phyloP scores from a whole-genome alignment of 345 rosid species.

The Melaleuca quinquenervia region DNA sequence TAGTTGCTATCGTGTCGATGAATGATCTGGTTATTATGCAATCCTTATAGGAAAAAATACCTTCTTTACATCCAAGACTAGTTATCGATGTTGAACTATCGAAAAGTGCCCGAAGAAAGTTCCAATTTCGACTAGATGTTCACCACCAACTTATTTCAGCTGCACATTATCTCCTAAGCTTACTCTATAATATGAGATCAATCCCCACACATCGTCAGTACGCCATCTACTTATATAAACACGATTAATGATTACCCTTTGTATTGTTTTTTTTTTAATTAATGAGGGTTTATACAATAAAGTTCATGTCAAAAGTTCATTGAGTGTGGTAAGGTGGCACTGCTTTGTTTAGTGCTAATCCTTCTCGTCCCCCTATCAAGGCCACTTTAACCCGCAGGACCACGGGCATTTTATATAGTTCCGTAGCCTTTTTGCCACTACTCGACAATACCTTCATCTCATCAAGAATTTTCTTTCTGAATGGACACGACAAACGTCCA shows the following conservation, averaged over 20 bases:
- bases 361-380: background rate
- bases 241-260: background rate
- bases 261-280: background rate
- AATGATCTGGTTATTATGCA: background rate
- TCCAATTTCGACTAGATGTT: background rate
- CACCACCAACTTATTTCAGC: background rate
- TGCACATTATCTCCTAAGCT: background rate
- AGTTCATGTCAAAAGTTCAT: background rate
- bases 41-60: background rate
- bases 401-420: background rate
- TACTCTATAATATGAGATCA: background rate
- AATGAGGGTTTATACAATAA: background rate
- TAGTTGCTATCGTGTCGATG: background rate
- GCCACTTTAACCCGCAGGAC: background rate
- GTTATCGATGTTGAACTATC: background rate
- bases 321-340: background rate
- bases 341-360: background rate
- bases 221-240: background rate
- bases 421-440: background rate
- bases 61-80: background rate
- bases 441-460: background rate
- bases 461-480: background rate
- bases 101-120: background rate
- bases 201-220: background rate
- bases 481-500: background rate